Evolutionary conservation across 352 stramenopile genomes (phyloP), one percentile per base, ranked within the genome.

Genomic region (Phytopythium vexans): DNA sequence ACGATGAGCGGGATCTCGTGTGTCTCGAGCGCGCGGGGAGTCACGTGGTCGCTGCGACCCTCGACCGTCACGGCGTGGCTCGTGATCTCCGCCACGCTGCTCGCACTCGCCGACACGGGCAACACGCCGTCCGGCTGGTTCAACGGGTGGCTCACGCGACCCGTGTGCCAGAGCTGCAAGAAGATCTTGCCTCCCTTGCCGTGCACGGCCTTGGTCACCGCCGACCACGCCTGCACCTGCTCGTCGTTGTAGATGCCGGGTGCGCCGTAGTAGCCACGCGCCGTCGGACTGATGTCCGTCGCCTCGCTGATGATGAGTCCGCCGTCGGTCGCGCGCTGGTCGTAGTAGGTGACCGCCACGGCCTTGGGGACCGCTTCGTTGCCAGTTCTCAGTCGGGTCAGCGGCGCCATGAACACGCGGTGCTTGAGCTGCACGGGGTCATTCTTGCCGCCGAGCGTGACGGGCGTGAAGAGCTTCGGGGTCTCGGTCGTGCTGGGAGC

Each of bases 101-200:
- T 69, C 21, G 49, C 61, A 34, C 62, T 78, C 3, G 80, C 54
- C 11, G 66, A 81, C 8, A 89, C 66, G 46, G 67, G 70, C 3
- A 70, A 36, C 31, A 72, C 59, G 32, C 77, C 76, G 31, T 64
- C 60, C 15, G 64, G 58, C 55, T 89, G 77, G 54, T 73, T 76
- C 8, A 64, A 59, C 8, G 69, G 68, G 58, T 96, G 83, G 15
- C 69, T 64, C 48, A 72, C 61, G 40, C 81, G 70, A 38, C 86
- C 86, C 14, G 74, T 75, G 63, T 96, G 86, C 83, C 83, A 94
- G 7, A 95, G 56, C 63, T 96, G 86, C 42, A 70, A 38, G 51
- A 75, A 88, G 38, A 95, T 91, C 35, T 74, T 72, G 50, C 71
- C 79, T 12, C 67, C 74, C 47, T 89, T 89, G 31, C 62, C 67